Conservation (phyloP, 108 stramenopile species). For the Nitzschia palea region DNA sequence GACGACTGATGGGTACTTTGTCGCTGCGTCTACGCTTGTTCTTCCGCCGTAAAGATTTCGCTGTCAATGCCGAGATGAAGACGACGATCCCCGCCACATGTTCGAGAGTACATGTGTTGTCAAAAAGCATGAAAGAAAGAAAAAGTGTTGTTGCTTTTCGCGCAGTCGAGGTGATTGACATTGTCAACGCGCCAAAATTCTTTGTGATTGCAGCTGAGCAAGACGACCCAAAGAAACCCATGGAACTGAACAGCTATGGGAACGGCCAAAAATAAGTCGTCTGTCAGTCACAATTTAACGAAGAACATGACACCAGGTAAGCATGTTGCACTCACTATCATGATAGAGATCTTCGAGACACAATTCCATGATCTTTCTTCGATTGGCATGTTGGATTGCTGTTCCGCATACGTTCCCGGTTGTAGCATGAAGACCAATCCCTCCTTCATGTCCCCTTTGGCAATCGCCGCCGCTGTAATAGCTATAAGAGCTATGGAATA, state of each 20-base stretch:
- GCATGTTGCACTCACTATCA: constrained; percentile 30
- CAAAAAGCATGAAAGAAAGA: constrained; percentile 83
- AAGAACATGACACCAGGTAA: background rate
- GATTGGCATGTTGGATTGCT: constrained; percentile 50
- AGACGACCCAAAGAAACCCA: constrained; percentile 83
- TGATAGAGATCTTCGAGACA: constrained; percentile 53
- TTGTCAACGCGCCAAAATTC: constrained; percentile 87
- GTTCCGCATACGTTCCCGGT: constrained; percentile 81
- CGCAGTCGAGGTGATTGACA: constrained; percentile 87
- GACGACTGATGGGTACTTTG: background rate
- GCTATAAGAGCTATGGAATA: constrained; percentile 84
- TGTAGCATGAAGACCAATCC: constrained; percentile 61
- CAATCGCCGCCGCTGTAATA: constrained; percentile 62
- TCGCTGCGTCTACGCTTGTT: constrained; percentile 1
- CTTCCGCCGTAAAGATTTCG: constrained; percentile 62
- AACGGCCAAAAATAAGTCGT: background rate
- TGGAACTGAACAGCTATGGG: constrained; percentile 56
- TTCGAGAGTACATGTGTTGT: constrained; percentile 80
- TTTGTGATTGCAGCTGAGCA: constrained; percentile 91
- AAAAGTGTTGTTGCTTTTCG: constrained; percentile 90
- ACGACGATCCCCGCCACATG: constrained; percentile 76
- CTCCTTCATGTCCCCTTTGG: constrained; percentile 70
- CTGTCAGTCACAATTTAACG: background rate
- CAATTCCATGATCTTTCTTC: constrained; percentile 69
- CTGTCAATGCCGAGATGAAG: constrained; percentile 76